Evolutionary conservation across 768 basidiomycete species (phyloP), one percentile per base, ranked within the genome.

Genomic region (Pisolithus microcarpus): DNA sequence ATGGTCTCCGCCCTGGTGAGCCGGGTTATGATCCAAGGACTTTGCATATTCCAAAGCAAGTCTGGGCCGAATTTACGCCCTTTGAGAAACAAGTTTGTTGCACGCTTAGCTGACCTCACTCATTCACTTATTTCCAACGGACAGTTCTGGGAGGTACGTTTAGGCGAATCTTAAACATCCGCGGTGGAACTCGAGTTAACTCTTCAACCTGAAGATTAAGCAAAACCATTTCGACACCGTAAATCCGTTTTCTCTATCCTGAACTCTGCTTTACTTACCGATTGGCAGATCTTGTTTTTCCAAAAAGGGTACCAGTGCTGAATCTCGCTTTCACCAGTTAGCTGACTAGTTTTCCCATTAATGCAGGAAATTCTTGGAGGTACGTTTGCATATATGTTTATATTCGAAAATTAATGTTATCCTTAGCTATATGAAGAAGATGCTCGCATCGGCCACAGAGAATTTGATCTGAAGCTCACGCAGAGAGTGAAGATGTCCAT

Each of bases 401-500:
- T 21, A 39, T 2, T 36, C 48, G 15, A 31, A 9, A 30, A 13
- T 34, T 48, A 43, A 46, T 30, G 23, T 31, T 21, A 34, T 50
- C 48, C 8, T 26, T 38, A 69, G 82, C 70, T 96, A n/a, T 97
- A 98, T 60, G 95, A 97, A 69, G 88, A 96, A 50, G 95, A 98
- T 66, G 95, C 95, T 1, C 77, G 86, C 11, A 79, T 91, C 46
- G 96, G 96, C 1, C 92, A 98, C 65, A 85, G 84, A 59, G 84
- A 94, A 50, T 99, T 99, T 63, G 96, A 98, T 59, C 72, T 99
- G 51, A 98, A 99, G 62, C 75, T 91, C 34, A 91, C 89, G 0
- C 76, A 85, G 50, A 74, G 96, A 54, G 96, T 98, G 43, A 98
- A 98, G 69, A 99, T 99, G 96, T 92, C 85, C 54, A 99, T 99